Base-by-base conservation (phyloP, 2,329 filamentous ascomycete species). In the Dactylellina drechsleri region DNA sequence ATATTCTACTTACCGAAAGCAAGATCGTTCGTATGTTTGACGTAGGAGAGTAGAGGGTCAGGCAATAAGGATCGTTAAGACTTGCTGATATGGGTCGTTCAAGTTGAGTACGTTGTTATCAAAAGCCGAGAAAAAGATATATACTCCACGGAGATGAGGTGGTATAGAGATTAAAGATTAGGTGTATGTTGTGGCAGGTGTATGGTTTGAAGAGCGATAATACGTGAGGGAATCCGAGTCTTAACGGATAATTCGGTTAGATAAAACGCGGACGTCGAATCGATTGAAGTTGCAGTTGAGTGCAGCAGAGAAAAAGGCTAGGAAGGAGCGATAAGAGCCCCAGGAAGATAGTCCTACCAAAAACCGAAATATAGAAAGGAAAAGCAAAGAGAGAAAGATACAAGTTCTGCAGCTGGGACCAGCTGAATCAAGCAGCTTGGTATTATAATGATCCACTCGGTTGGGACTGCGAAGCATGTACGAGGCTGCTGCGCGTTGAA, bases 181-280 rank as follows among this genome's bases (percentile, higher is more conserved):
- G 56, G 56, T 73, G 61, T 73, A 73, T 66, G 61, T 59, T 66
- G 67, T 61, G 61, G 68, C 61, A 53, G 68, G 68, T 66, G 61
- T 53, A 61, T 61, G 64, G 61, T 66, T 16, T 60, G 54, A 18
- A 66, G 60, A 47, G 56, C 56, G 61, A 66, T 66, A 73, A 66
- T 72, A 60, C 67, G 68, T 66, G 61, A 56, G 61, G 61, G 61
- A 66, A 45, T 49, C 68, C 68, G 68, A 66, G 47, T 66, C 47
- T 66, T 61, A 66, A 73, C 68, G 68, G 68, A 73, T 66, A 73
- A 62, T 66, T 73, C 68, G 68, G 68, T 66, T 73, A 73, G 68
- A 73, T 73, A 73, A 66, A 73, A 73, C 68, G 68, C 68, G 52
- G 68, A 58, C 49, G 28, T 73, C 68, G 50, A 65, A 73, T 73